phyloP scores from a whole-genome alignment of 441 rosid species.

The Brassica balearica region DNA sequence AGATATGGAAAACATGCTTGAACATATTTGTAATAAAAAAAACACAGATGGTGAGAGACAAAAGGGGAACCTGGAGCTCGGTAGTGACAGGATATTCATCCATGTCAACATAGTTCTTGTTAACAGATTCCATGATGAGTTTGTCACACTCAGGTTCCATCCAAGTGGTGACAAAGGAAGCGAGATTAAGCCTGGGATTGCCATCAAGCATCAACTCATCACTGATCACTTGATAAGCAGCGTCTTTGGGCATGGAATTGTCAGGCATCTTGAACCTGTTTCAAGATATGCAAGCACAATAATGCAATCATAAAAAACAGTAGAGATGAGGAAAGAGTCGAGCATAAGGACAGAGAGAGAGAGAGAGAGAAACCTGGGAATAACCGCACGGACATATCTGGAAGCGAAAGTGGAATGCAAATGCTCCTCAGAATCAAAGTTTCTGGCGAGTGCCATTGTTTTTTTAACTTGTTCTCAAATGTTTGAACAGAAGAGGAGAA shows the following conservation, averaged over 20 bases:
- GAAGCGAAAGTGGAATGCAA: conserved; percentile 66
- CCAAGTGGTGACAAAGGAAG: conserved; percentile 88
- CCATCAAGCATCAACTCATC: conserved; percentile 92
- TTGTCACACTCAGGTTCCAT: conserved; percentile 90
- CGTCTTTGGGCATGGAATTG: conserved; percentile 75
- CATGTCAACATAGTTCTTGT: conserved; percentile 85
- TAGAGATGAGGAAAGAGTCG: background rate
- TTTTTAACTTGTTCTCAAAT: conserved; percentile 8
- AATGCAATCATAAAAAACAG: background rate
- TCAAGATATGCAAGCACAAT: background rate
- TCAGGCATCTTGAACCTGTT: conserved; percentile 67
- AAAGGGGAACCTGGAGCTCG: conserved; percentile 67
- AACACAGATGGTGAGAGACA: background rate
- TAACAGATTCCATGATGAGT: conserved; percentile 72
- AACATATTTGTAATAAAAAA: background rate
- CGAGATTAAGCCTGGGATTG: conserved; percentile 83
- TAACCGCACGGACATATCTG: conserved; percentile 62
- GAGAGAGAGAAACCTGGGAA: conserved; percentile 53
- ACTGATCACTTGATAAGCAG: conserved; percentile 73
- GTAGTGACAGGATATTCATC: conserved; percentile 90
- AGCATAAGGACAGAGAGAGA: too few species aligned
- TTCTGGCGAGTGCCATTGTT: conserved; percentile 53
- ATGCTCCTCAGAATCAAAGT: conserved; percentile 51
- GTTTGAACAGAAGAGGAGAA: conserved; percentile 17
- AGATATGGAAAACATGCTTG: background rate